A percentile compares a stretch with the other conserved stretches of the same genome.
Evolutionary conservation across 192 early-diverging fungal species (phyloP).

Genomic region (Geranomyces michiganensis): DNA sequence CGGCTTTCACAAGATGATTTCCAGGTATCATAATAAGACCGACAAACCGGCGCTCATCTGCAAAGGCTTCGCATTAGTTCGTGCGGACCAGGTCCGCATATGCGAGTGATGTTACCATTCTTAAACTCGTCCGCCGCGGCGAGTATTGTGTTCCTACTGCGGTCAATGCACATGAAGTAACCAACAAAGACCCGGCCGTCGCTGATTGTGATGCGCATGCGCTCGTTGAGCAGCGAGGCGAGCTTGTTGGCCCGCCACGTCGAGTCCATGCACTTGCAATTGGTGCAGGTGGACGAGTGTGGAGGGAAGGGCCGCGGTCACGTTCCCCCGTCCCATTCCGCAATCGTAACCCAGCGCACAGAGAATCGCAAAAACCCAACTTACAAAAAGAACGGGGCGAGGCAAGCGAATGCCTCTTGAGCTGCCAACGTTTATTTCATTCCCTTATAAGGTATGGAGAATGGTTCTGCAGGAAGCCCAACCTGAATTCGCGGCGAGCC

Average conservation of each 20-base stretch:
- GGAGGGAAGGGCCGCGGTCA: too few relatives aligned
- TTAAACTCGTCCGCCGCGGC: constrained; percentile 66
- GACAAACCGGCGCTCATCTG: constrained; percentile 62
- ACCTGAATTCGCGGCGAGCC: not conserved
- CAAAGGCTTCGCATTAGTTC: not conserved
- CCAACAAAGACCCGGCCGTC: constrained; percentile 73
- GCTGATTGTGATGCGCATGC: constrained; percentile 58
- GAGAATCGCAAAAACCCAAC: too few relatives aligned
- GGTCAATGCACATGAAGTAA: constrained; percentile 74
- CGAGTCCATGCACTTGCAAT: constrained; percentile 7
- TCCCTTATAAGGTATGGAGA: not conserved
- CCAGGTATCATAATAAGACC: constrained; percentile 81
- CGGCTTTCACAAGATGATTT: constrained; percentile 64
- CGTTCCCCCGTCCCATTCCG: too few relatives aligned
- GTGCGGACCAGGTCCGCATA: not conserved
- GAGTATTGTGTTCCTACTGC: constrained; percentile 74
- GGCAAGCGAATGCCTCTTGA: too few relatives aligned
- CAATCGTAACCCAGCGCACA: too few relatives aligned
- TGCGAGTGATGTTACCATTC: constrained; percentile 34
- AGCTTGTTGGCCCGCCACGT: constrained; percentile 34
- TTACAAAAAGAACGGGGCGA: too few relatives aligned
- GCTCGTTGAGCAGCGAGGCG: constrained; percentile 55
- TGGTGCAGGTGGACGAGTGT: too few relatives aligned
- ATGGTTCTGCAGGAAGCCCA: not conserved
- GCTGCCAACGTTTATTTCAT: constrained; percentile 2